Conservation (phyloP, 2,329 filamentous ascomycete genomes). For the Alternaria panax region DNA sequence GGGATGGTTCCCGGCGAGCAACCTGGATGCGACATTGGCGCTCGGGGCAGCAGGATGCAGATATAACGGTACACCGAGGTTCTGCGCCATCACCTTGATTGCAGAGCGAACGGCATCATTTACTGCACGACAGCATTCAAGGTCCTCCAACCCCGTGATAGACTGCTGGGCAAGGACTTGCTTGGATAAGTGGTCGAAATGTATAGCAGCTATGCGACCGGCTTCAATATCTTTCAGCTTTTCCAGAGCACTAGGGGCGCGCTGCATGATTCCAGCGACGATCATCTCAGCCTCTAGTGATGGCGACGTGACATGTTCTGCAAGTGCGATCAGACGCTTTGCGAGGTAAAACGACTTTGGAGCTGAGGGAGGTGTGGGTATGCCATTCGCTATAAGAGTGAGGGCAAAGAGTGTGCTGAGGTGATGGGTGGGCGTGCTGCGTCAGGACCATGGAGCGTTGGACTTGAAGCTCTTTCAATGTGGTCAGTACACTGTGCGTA, state of each 20-base stretch:
- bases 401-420: not conserved
- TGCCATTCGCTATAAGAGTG: not conserved
- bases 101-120: not conserved
- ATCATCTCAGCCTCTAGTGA: slow-evolving; percentile 16
- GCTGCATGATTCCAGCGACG: slow-evolving; percentile 4
- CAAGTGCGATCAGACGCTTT: slow-evolving; percentile 15
- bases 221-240: slow-evolving; percentile 16
- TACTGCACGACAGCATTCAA: slow-evolving; percentile 7
- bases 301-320: slow-evolving; percentile 17
- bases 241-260: slow-evolving; percentile 1
- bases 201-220: slow-evolving; percentile 15
- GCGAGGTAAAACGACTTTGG: slow-evolving; percentile 9
- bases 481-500: too few relatives aligned
- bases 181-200: slow-evolving; percentile 12
- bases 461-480: too few relatives aligned
- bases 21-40: not conserved
- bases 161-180: slow-evolving; percentile 19
- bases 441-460: too few relatives aligned
- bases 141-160: not conserved
- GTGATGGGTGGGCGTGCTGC: too few relatives aligned
- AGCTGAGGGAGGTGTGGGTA: not conserved
- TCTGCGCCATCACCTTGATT: not conserved
- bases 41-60: not conserved
- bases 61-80: not conserved
- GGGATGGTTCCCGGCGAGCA: not conserved